A percentile compares a stretch with the other conserved stretches of the same genome.
phyloP scores from a whole-genome alignment of 2,329 filamentous ascomycete species.

The Aspergillus texensis region DNA sequence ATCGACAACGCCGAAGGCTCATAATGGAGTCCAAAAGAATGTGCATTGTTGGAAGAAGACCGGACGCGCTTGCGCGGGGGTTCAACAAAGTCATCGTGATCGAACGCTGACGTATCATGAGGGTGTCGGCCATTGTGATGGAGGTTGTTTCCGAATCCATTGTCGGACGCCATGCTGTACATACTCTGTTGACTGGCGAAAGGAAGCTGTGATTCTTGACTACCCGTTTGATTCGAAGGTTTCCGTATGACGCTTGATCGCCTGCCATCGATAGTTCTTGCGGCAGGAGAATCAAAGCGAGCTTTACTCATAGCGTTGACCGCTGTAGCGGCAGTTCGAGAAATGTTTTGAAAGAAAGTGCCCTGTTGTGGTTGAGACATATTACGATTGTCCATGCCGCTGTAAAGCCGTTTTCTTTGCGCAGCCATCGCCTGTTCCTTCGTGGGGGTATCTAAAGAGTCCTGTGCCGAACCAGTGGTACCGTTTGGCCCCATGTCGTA shows the following conservation, averaged over 20 bases:
- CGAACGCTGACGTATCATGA: conserved; percentile 48
- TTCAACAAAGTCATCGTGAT: conserved; percentile 64
- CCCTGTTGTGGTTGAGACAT: conserved; percentile 68
- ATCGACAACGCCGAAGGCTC: conserved; percentile 40
- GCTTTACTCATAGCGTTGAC: conserved; percentile 97
- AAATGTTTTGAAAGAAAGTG: conserved; percentile 97
- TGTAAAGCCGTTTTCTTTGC: conserved; percentile 89
- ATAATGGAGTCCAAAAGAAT: conserved; percentile 38
- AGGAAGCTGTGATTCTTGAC: conserved; percentile 67
- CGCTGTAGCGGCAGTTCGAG: conserved; percentile 85
- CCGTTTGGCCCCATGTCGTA: conserved; percentile 53
- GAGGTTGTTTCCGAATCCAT: conserved; percentile 69
- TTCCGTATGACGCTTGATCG: conserved; percentile 71
- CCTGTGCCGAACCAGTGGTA: conserved; percentile 70
- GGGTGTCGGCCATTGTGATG: conserved; percentile 45
- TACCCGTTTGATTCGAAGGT: conserved; percentile 64
- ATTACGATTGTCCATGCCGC: conserved; percentile 68
- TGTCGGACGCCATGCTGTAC: conserved; percentile 71
- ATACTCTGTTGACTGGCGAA: conserved; percentile 80
- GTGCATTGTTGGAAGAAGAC: conserved; percentile 55
- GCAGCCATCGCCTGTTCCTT: conserved; percentile 99
- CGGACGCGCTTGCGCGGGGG: conserved; percentile 79
- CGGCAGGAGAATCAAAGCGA: conserved; percentile 83
- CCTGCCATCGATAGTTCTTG: conserved; percentile 65
- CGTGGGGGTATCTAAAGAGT: conserved; percentile 87